A percentile compares a stretch with the other conserved stretches of the same genome.
These are phyloP conservation scores for Amanita thiersii DNA, from an alignment of 768 basidiomycete species.

Conservation along the genomic window DNA sequence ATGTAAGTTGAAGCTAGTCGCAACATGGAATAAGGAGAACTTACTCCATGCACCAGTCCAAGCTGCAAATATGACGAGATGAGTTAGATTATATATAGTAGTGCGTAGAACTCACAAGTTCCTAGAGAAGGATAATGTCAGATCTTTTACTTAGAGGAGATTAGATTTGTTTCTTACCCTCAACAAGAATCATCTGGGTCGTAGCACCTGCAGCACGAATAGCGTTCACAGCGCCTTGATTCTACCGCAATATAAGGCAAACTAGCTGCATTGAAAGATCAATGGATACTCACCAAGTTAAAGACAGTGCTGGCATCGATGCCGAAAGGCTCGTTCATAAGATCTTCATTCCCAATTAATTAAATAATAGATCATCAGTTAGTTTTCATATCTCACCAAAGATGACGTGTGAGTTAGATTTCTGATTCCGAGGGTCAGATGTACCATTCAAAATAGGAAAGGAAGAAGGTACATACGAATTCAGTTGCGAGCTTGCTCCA, in stretches of 20 bases:
- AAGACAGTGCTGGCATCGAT: slow-evolving; percentile 46
- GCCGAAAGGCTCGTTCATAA: slow-evolving; percentile 61
- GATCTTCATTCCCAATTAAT: slow-evolving; percentile 19
- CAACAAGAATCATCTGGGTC: slow-evolving; percentile 40
- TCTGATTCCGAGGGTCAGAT: slow-evolving; percentile 16
- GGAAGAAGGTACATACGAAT: slow-evolving; percentile 33
- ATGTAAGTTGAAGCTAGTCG: slow-evolving; percentile 4
- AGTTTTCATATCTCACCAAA: slow-evolving; percentile 29
- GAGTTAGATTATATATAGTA: slow-evolving; percentile 1
- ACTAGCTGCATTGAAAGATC: neutral
- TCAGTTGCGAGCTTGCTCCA: slow-evolving; percentile 49
- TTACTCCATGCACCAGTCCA: slow-evolving; percentile 56
- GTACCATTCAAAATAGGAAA: neutral
- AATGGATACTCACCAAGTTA: slow-evolving; percentile 30
- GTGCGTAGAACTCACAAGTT: slow-evolving; percentile 11
- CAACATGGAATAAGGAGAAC: slow-evolving; percentile 5
- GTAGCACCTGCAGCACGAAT: slow-evolving; percentile 60
- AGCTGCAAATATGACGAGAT: slow-evolving; percentile 23
- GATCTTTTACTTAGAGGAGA: slow-evolving; percentile 9
- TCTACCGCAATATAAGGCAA: slow-evolving; percentile 19
- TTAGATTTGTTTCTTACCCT: slow-evolving; percentile 24
- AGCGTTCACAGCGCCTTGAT: slow-evolving; percentile 60
- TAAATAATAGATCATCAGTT: neutral
- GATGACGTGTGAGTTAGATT: slow-evolving; percentile 44
- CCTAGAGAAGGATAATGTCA: slow-evolving; percentile 11